phyloP scores from a whole-genome alignment of 2,329 filamentous ascomycete genomes.

The Coniochaeta sp. region DNA sequence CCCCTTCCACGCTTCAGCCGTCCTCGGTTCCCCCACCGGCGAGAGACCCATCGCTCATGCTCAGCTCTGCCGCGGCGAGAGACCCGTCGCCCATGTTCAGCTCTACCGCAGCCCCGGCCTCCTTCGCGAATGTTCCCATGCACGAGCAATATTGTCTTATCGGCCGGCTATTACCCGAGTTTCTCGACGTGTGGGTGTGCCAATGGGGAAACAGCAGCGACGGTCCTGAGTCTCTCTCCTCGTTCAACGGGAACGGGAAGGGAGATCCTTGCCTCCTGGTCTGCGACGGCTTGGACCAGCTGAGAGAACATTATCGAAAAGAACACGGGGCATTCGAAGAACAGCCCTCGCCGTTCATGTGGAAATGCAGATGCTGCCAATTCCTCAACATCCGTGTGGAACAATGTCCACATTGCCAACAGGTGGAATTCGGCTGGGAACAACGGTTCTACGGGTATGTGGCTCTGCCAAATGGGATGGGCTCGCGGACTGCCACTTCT shows the following conservation, averaged over 20 bases:
- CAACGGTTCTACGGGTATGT: constrained; percentile 17
- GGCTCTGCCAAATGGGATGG: not conserved
- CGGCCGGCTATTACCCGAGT: constrained; percentile 2
- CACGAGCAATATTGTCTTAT: constrained; percentile 2
- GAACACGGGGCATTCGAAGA: constrained; percentile 1
- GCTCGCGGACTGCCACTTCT: not conserved
- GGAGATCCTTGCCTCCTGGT: constrained; percentile 3
- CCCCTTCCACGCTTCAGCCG: not conserved
- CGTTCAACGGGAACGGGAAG: not conserved
- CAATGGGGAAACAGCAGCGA: constrained; percentile 1
- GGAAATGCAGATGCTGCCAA: constrained; percentile 7
- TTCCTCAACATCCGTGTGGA: not conserved
- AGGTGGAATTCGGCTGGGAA: constrained; percentile 6
- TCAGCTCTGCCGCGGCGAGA: not conserved
- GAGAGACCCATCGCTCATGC: not conserved
- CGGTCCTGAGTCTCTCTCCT: not conserved
- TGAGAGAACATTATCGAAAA: constrained; percentile 5
- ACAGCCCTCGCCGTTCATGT: not conserved
- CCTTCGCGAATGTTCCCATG: not conserved
- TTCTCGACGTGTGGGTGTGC: constrained; percentile 6
- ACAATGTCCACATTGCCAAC: not conserved
- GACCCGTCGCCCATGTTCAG: too few relatives aligned
- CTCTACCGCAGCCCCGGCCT: not conserved
- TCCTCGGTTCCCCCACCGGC: not conserved
- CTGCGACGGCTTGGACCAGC: not conserved